Evolutionary conservation across 2,329 filamentous ascomycete species (phyloP).

Genomic region (Xylaria multiplex): DNA sequence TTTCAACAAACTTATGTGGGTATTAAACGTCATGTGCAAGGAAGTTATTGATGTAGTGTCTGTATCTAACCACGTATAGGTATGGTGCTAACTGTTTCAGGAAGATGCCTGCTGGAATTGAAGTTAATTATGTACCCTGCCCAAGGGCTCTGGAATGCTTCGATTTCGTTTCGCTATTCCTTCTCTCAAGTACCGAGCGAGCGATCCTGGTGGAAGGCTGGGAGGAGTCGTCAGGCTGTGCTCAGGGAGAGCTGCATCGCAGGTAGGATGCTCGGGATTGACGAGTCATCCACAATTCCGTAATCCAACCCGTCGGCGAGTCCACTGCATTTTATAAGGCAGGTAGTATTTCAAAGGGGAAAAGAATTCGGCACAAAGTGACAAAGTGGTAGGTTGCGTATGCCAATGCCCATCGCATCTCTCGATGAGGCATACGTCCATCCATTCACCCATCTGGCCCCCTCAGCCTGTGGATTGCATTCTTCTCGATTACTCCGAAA

Average conservation of each 20-base stretch:
- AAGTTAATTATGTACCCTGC: background rate
- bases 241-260: too few species aligned
- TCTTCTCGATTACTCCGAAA: conserved; percentile 29
- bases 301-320: too few species aligned
- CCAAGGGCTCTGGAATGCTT: conserved; percentile 15
- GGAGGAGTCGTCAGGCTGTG: too few species aligned
- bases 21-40: background rate
- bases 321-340: background rate
- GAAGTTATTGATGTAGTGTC: background rate
- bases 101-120: background rate
- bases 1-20: background rate
- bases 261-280: too few species aligned
- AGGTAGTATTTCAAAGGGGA: conserved; percentile 14
- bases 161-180: background rate
- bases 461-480: conserved; percentile 16
- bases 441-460: conserved; percentile 9
- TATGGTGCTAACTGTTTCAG: background rate
- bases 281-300: too few species aligned
- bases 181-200: background rate
- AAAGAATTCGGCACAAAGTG: background rate
- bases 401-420: background rate
- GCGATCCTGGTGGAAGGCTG: too few species aligned
- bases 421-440: background rate
- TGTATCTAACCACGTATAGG: background rate
- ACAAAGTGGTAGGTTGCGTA: background rate